Percentiles rank a stretch among this genome's conserved stretches.
phyloP scores from a whole-genome alignment of 768 basidiomycete species.

The Suillus alpinus region DNA sequence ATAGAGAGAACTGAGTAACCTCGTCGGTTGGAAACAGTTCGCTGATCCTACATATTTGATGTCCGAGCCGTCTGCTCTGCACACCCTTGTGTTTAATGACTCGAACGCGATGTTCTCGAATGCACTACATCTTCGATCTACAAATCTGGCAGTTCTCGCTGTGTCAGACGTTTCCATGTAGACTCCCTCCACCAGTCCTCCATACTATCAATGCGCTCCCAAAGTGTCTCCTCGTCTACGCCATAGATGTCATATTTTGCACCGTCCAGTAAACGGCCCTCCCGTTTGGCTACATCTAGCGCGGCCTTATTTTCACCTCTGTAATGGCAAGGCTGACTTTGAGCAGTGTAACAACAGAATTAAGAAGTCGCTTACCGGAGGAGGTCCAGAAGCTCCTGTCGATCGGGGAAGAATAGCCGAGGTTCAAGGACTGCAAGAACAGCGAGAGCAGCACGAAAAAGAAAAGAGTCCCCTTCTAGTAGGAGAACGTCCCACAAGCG shows the following conservation, averaged over 20 bases:
- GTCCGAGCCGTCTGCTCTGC: neutral
- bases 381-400: slow-evolving; percentile 73
- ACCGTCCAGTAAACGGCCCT: slow-evolving; percentile 57
- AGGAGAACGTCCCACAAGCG: slow-evolving; percentile 86
- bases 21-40: neutral
- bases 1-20: no score
- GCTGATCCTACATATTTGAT: neutral
- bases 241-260: slow-evolving; percentile 87
- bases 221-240: slow-evolving; percentile 79
- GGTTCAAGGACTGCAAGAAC: slow-evolving; percentile 82
- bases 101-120: neutral
- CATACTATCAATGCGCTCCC: slow-evolving; percentile 80
- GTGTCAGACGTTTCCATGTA: slow-evolving; percentile 81
- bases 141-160: slow-evolving; percentile 81
- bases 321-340: neutral
- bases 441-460: slow-evolving; percentile 82
- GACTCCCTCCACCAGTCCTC: slow-evolving; percentile 93
- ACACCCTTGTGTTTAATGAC: neutral
- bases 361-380: slow-evolving; percentile 50
- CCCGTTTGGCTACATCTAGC: slow-evolving; percentile 76
- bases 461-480: slow-evolving; percentile 87
- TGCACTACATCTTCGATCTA: neutral
- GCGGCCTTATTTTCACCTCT: slow-evolving; percentile 86
- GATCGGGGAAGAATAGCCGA: slow-evolving; percentile 85
- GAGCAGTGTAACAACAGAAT: slow-evolving; percentile 11